Evolutionary conservation across 2,329 filamentous ascomycete genomes (phyloP), one percentile per base, ranked within the genome.

Genomic region (Westerdykella aurantiaca): DNA sequence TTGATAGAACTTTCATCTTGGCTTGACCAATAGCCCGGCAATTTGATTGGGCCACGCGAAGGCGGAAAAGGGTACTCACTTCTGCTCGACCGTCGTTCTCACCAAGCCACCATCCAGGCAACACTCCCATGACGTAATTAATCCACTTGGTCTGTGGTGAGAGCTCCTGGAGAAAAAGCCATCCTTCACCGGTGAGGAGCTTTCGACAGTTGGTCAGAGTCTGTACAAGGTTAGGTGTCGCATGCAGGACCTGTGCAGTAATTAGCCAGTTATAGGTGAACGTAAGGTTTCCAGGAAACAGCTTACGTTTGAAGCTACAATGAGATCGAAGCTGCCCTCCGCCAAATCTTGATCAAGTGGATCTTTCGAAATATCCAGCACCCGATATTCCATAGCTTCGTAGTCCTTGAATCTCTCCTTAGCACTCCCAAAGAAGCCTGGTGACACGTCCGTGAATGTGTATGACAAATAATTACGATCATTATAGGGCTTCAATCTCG

Each of bases 141-240:
- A 33, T 31, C 42, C 39, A 42, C 12, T 35, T 55, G 2, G 48
- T 23, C 5, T 14, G 46, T 11, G 56, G 40, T 4, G 56, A 62
- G 2, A 70, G 48, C 44, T 77, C 73, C 6, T 68, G 47, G 0
- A 75, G 33, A 3, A 76, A 29, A 0, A 78, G 52, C 18, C 69
- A 62, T 0, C 74, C 75, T 3, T 66, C 68, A 0, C 72, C 69
- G 12, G 31, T 13, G 1, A 61, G 50, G 1, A 60, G 42, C 7
- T 38, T 31, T 11, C 48, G 45, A 5, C 44, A 6, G 37, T 58
- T 45, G 1, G 9, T 23, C 6, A 58, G 16, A 3, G 48, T 48
- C n/a, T 45, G 2, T 4, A 21, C 7, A 1, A 58, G 17, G 12
- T 37, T 21, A 10, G 22, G n/a, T 4, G 51, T 49, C 0, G 53